phyloP scores from a whole-genome alignment of 2,329 filamentous ascomycete species.

The Alternaria incomplexa region DNA sequence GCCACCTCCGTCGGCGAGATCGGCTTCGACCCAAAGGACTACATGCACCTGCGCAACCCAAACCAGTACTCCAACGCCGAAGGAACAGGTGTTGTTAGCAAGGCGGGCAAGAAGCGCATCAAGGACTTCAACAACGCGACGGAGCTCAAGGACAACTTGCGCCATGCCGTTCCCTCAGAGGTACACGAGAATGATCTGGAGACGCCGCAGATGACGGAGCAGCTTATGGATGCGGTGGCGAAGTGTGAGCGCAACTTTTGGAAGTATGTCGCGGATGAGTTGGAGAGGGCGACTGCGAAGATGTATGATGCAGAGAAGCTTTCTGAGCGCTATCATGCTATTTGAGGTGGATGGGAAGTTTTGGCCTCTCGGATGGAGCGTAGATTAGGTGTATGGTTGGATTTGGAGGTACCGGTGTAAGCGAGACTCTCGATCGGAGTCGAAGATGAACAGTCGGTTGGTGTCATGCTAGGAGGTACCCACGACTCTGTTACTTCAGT shows the following conservation, averaged over 20 bases:
- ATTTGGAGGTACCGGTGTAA: too few species aligned
- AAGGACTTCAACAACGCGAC: conserved; percentile 27
- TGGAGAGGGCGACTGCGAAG: conserved; percentile 34
- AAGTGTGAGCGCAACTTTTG: conserved; percentile 40
- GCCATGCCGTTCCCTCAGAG: conserved; percentile 11
- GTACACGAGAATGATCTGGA: conserved; percentile 19
- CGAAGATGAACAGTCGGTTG: not conserved
- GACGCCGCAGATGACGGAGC: conserved; percentile 23
- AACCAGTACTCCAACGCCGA: conserved; percentile 8
- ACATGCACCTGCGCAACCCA: conserved; percentile 38
- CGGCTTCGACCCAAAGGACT: conserved; percentile 43
- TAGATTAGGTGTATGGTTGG: too few species aligned
- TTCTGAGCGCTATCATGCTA: conserved; percentile 23
- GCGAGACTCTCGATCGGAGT: not conserved
- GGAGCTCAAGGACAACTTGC: conserved; percentile 32
- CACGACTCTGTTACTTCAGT: not conserved
- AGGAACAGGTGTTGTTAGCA: conserved; percentile 6
- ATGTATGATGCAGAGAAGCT: conserved; percentile 28
- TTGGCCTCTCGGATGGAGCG: too few species aligned
- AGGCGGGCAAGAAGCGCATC: conserved; percentile 30
- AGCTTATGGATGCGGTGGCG: conserved; percentile 37
- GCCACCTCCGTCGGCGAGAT: conserved; percentile 28
- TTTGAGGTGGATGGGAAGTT: not conserved
- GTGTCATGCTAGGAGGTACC: not conserved
- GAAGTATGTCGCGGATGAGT: conserved; percentile 39